Conservation (phyloP, 2,329 filamentous ascomycete species). For the Apiospora kogelbergensis region DNA sequence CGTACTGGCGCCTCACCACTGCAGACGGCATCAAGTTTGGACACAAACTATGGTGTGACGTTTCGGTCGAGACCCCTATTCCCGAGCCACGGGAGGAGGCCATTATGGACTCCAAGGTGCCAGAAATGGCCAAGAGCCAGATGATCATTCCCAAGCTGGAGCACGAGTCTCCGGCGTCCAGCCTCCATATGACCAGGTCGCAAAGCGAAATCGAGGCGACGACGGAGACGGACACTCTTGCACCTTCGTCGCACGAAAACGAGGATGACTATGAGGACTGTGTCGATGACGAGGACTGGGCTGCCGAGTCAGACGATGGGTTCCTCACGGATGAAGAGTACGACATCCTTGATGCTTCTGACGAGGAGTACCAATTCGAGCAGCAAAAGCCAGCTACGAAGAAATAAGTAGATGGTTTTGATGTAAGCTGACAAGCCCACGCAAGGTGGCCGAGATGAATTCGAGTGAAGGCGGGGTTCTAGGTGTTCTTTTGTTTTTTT, state of each 20-base stretch:
- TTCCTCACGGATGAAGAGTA: slow-evolving; percentile 98
- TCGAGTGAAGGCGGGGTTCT: not conserved
- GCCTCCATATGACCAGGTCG: slow-evolving; percentile 69
- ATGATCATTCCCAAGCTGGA: slow-evolving; percentile 98
- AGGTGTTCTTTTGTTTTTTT: not conserved
- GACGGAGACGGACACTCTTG: slow-evolving; percentile 33
- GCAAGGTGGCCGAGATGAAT: not conserved
- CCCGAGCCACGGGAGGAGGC: slow-evolving; percentile 17
- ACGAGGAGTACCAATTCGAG: slow-evolving; percentile 74
- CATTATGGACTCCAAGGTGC: slow-evolving; percentile 13
- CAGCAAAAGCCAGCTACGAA: slow-evolving; percentile 39
- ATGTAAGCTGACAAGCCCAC: not conserved
- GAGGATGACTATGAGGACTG: slow-evolving; percentile 56
- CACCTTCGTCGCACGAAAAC: slow-evolving; percentile 29
- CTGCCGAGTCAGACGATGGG: slow-evolving; percentile 64
- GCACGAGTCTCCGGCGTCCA: slow-evolving; percentile 84
- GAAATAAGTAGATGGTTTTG: slow-evolving; percentile 21
- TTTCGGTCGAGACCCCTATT: slow-evolving; percentile 57
- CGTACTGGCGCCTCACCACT: slow-evolving; percentile 93
- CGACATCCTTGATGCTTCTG: slow-evolving; percentile 92
- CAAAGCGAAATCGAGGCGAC: slow-evolving; percentile 54
- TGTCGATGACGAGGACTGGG: slow-evolving; percentile 59
- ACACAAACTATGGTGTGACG: slow-evolving; percentile 92
- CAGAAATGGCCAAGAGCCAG: slow-evolving; percentile 49
- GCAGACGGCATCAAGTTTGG: slow-evolving; percentile 81